These are phyloP conservation scores for Rhizopogon vinicolor DNA, from an alignment of 768 basidiomycete genomes.

Conservation along the genomic window DNA sequence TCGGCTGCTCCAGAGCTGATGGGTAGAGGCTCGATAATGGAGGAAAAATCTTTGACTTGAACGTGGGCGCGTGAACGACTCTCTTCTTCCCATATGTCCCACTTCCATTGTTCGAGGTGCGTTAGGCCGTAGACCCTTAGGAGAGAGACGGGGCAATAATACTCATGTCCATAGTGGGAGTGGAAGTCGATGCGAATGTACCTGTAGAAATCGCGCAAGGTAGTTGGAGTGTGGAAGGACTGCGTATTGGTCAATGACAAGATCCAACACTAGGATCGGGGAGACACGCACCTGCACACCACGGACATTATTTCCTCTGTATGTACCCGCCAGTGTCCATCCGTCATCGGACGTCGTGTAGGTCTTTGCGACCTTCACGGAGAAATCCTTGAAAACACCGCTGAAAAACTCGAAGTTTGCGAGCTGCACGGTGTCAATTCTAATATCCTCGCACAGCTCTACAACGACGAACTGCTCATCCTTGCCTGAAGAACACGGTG, in stretches of 20 bases:
- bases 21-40: neutral
- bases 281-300: conserved; percentile 73
- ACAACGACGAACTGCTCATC: conserved; percentile 77
- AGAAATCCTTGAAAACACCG: conserved; percentile 91
- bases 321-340: conserved; percentile 74
- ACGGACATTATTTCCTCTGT: conserved; percentile 83
- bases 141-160: conserved; percentile 92
- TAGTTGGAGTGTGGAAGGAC: conserved; percentile 76
- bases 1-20: neutral
- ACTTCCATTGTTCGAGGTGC: conserved; percentile 94
- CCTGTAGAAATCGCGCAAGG: conserved; percentile 82
- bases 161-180: conserved; percentile 91
- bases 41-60: neutral
- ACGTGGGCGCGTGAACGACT: conserved; percentile 39
- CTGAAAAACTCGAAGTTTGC: conserved; percentile 99
- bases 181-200: conserved; percentile 93
- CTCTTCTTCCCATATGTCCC: conserved; percentile 79
- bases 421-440: conserved; percentile 93
- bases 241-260: conserved; percentile 18
- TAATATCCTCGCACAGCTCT: conserved; percentile 96
- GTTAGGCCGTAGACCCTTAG: conserved; percentile 94
- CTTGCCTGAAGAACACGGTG: conserved; percentile 65
- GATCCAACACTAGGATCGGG: neutral
- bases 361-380: conserved; percentile 82
- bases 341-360: conserved; percentile 55